Evolutionary conservation across 2,329 filamentous ascomycete species (phyloP).

Genomic region (Cadophora malorum): DNA sequence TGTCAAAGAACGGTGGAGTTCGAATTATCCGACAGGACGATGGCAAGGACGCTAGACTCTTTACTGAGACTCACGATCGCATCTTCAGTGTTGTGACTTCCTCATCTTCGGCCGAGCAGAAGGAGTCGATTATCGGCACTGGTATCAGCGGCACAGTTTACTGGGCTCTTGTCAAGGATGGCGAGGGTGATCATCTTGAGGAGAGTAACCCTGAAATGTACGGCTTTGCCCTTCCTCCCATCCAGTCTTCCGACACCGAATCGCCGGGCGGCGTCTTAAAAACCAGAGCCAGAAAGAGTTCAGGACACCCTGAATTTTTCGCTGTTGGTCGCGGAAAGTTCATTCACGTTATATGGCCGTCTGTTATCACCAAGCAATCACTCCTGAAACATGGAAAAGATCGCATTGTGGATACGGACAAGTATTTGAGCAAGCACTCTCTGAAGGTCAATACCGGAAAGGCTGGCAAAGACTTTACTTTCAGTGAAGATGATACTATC

Average conservation of each 20-base stretch:
- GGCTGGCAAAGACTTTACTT: constrained; percentile 96
- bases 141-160: constrained; percentile 97
- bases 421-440: constrained; percentile 83
- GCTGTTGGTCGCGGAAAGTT: constrained; percentile 95
- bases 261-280: constrained; percentile 91
- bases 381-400: constrained; percentile 69
- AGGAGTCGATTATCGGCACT: constrained; percentile 88
- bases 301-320: constrained; percentile 89
- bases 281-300: constrained; percentile 90
- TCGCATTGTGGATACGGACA: constrained; percentile 82
- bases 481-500: constrained; percentile 94
- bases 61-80: constrained; percentile 88
- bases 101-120: constrained; percentile 65
- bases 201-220: constrained; percentile 81
- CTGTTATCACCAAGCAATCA: constrained; percentile 66
- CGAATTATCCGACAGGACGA: constrained; percentile 94
- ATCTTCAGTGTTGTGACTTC: constrained; percentile 94
- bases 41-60: constrained; percentile 88
- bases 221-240: constrained; percentile 88
- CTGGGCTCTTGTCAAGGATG: constrained; percentile 83
- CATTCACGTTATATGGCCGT: constrained; percentile 85
- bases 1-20: constrained; percentile 91
- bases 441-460: constrained; percentile 97
- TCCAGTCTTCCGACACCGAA: constrained; percentile 85
- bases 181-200: constrained; percentile 79